These are phyloP conservation scores for Royoungia palumana DNA, from an alignment of 768 basidiomycete genomes.

Conservation along the genomic window DNA sequence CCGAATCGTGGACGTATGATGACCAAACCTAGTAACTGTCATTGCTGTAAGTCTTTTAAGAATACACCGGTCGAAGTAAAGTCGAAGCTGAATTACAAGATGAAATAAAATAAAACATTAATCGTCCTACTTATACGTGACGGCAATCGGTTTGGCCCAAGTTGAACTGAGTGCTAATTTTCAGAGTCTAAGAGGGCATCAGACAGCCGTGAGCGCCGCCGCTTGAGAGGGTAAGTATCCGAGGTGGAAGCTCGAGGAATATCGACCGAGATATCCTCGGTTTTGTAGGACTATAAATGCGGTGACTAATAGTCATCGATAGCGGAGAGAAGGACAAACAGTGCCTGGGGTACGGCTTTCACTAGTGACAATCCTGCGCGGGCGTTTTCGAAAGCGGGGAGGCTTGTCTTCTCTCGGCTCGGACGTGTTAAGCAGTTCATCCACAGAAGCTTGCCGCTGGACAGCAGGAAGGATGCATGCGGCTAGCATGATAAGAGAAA, in stretches of 20 bases:
- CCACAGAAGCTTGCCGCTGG: slow-evolving; percentile 22
- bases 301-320: slow-evolving; percentile 7
- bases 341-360: slow-evolving; percentile 21
- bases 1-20: not conserved
- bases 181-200: slow-evolving; percentile 31
- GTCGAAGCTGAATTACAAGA: slow-evolving; percentile 5
- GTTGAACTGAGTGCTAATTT: slow-evolving; percentile 14
- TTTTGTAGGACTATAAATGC: slow-evolving; percentile 23
- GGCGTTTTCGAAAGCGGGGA: slow-evolving; percentile 26
- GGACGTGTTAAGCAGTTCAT: slow-evolving; percentile 7
- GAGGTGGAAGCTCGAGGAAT: slow-evolving; percentile 30
- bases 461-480: slow-evolving; percentile 51
- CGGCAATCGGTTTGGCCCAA: too few relatives aligned
- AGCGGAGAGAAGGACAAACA: slow-evolving; percentile 16
- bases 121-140: too few relatives aligned
- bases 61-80: slow-evolving; percentile 5
- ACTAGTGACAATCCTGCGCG: slow-evolving; percentile 20
- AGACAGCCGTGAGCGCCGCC: slow-evolving; percentile 43
- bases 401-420: slow-evolving; percentile 21
- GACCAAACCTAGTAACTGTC: slow-evolving; percentile 18
- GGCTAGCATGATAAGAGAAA: slow-evolving; percentile 45
- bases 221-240: slow-evolving; percentile 37
- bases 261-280: slow-evolving; percentile 26
- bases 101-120: slow-evolving; percentile 19
- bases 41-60: slow-evolving; percentile 15